Conservation (phyloP, 1,139 yeast genomes). For the Nakaseomyces nivariensis region DNA sequence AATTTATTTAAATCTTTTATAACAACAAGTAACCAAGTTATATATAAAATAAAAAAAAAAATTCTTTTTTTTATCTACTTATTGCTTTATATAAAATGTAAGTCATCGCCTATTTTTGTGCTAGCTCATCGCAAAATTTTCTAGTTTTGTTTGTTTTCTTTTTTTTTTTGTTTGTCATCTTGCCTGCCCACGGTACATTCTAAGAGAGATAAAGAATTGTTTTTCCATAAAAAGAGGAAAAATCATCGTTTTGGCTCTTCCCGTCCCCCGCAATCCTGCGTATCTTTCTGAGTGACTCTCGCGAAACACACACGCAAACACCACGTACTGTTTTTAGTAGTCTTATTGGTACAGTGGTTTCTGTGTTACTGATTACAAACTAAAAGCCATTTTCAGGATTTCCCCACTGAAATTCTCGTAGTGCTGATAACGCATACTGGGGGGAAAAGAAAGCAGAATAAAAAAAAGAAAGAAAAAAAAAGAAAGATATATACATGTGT, state of each 20-base stretch:
- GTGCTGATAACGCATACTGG: too few relatives aligned
- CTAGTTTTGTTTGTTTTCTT: not conserved
- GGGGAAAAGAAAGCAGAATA: not conserved
- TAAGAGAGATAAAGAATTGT: not conserved
- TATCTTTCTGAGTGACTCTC: not conserved
- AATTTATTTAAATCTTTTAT: not conserved
- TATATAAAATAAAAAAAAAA: not conserved
- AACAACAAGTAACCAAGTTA: not conserved
- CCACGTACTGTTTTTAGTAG: too few relatives aligned
- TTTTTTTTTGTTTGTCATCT: not conserved
- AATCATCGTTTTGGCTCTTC: too few relatives aligned
- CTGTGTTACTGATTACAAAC: not conserved
- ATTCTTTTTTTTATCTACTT: not conserved
- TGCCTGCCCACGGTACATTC: not conserved
- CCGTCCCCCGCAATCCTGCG: not conserved
- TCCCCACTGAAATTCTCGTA: not conserved
- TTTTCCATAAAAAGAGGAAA: not conserved
- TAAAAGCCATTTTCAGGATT: not conserved
- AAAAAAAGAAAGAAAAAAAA: too few relatives aligned
- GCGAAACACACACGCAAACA: too few relatives aligned
- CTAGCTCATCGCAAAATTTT: constrained; percentile 1
- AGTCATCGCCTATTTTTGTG: not conserved
- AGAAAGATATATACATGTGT: too few relatives aligned
- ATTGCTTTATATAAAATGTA: not conserved
- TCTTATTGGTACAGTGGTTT: not conserved